A percentile compares a stretch with the other conserved stretches of the same genome.
phyloP scores from a whole-genome alignment of 345 rosid species.

The Nephelium lappaceum region DNA sequence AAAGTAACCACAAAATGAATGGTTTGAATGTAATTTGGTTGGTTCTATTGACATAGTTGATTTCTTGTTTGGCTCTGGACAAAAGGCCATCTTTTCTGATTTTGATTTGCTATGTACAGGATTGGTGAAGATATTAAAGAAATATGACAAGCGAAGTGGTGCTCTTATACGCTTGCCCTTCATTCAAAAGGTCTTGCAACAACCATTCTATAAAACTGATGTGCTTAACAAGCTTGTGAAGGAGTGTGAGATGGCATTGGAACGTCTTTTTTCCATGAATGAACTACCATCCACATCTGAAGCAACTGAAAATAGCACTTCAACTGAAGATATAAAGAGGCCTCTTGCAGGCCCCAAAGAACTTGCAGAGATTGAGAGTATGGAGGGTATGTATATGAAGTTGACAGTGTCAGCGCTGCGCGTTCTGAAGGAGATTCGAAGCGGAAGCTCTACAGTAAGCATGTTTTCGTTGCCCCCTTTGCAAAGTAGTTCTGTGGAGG shows the following conservation, averaged over 20 bases:
- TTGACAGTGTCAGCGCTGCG: conserved; percentile 63
- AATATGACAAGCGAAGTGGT: conserved; percentile 83
- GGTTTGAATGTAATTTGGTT: neutral
- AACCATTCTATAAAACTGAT: conserved; percentile 80
- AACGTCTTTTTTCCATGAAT: conserved; percentile 41
- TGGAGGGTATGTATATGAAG: conserved; percentile 70
- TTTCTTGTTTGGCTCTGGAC: conserved; percentile 14
- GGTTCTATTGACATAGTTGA: neutral
- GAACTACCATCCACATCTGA: conserved; percentile 15
- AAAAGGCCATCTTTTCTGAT: neutral
- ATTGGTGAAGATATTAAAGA: conserved; percentile 78
- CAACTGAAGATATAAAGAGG: conserved; percentile 19
- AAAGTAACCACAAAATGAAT: neutral
- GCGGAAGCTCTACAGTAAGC: conserved; percentile 79
- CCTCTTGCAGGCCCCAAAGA: conserved; percentile 46
- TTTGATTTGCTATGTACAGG: conserved; percentile 42
- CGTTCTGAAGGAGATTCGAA: conserved; percentile 71
- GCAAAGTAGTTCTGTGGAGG: conserved; percentile 48
- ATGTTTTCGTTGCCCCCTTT: conserved; percentile 73
- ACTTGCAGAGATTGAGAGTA: conserved; percentile 55
- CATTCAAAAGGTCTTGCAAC: conserved; percentile 67
- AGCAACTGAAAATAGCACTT: conserved; percentile 23
- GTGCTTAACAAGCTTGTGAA: conserved; percentile 73
- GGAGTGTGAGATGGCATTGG: conserved; percentile 70
- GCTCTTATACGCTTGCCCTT: conserved; percentile 72